Percentiles rank a stretch among this genome's conserved stretches.
These are phyloP conservation scores for Penicillium sp. DNA, from an alignment of 2,329 filamentous ascomycete genomes.

Conservation along the genomic window DNA sequence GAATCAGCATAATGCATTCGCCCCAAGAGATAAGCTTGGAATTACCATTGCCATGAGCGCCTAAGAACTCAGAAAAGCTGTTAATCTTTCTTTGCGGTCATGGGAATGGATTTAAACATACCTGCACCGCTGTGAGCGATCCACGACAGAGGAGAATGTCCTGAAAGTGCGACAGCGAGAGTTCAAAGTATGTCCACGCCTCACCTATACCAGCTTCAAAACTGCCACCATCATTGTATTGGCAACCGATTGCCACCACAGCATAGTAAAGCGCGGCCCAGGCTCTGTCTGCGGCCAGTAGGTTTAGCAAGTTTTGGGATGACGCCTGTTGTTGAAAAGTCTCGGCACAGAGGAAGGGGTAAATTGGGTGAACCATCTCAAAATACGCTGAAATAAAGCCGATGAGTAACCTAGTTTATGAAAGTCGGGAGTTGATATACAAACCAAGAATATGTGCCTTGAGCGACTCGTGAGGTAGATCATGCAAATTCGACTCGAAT, in stretches of 20 bases:
- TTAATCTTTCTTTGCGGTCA: not conserved
- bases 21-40: not conserved
- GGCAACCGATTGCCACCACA: not conserved
- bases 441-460: not conserved
- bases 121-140: not conserved
- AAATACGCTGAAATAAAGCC: not conserved
- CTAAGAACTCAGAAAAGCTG: not conserved
- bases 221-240: not conserved
- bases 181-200: slow-evolving; percentile 1
- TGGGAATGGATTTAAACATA: not conserved
- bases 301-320: not conserved
- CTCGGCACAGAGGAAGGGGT: not conserved
- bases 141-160: not conserved
- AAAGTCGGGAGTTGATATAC: not conserved
- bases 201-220: not conserved
- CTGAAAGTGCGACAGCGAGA: not conserved
- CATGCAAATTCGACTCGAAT: not conserved
- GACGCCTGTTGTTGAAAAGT: not conserved
- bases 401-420: not conserved
- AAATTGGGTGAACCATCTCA: not conserved
- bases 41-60: not conserved
- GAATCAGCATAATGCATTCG: not conserved
- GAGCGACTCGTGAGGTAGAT: not conserved
- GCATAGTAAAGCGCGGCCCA: not conserved
- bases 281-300: not conserved